These are phyloP conservation scores for Brassica rapa DNA, from an alignment of 345 rosid genomes.

Conservation along the genomic window DNA sequence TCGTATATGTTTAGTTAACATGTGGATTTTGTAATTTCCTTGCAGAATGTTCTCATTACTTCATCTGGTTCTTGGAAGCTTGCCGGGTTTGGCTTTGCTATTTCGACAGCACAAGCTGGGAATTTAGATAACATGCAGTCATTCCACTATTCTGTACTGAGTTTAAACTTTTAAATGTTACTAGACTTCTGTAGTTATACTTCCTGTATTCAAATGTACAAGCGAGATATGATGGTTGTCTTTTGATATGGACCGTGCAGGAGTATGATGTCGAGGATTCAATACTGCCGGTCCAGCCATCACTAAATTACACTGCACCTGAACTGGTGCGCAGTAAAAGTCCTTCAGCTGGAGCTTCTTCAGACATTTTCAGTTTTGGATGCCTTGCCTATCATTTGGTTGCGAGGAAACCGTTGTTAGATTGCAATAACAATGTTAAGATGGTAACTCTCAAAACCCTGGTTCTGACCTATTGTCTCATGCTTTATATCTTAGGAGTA, in stretches of 20 bases:
- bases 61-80: conserved; percentile 97
- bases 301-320: conserved; percentile 91
- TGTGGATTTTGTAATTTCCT: conserved; percentile 20
- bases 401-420: conserved; percentile 82
- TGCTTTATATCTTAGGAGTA: neutral
- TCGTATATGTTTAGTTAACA: neutral
- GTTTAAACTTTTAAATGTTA: conserved; percentile 28
- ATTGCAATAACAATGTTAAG: conserved; percentile 95
- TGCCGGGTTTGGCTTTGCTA: conserved; percentile 92
- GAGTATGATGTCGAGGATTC: conserved; percentile 97
- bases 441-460: conserved; percentile 58
- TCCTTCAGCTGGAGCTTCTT: conserved; percentile 68
- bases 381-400: conserved; percentile 92
- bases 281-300: conserved; percentile 86
- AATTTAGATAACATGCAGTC: conserved; percentile 59
- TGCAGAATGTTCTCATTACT: conserved; percentile 87
- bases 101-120: conserved; percentile 61
- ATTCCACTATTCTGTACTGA: conserved; percentile 80
- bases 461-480: neutral
- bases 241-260: conserved; percentile 44
- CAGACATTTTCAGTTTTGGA: conserved; percentile 96
- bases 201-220: neutral
- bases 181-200: neutral
- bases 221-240: conserved; percentile 18
- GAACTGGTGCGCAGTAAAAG: conserved; percentile 76